These are phyloP conservation scores for Didymella pomorum DNA, from an alignment of 2,329 filamentous ascomycete genomes.

Conservation along the genomic window DNA sequence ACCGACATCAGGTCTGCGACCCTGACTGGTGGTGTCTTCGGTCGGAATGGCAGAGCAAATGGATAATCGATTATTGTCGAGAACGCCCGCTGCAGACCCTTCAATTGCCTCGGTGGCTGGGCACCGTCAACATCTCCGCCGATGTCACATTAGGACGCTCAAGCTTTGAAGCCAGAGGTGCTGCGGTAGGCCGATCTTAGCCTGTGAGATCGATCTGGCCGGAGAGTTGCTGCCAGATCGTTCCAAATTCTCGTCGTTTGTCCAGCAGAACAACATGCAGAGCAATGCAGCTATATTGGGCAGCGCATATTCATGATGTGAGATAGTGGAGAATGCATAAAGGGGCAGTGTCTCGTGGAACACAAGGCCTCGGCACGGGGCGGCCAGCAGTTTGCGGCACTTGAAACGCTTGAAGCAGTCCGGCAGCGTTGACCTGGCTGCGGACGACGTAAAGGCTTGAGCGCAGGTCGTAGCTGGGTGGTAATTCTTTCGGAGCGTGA, in stretches of 20 bases:
- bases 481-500: conserved; percentile 14
- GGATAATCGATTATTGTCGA: background rate
- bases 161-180: conserved; percentile 12
- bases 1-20: conserved; percentile 17
- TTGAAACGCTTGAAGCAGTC: conserved; percentile 30
- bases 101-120: conserved; percentile 14
- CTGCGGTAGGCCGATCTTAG: conserved; percentile 20
- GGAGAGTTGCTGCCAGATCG: conserved; percentile 11
- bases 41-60: conserved; percentile 6
- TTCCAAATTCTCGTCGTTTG: background rate
- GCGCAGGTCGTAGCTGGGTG: conserved; percentile 21
- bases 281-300: conserved; percentile 9
- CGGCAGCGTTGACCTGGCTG: conserved; percentile 18
- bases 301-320: background rate
- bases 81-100: background rate
- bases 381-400: conserved; percentile 27
- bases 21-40: conserved; percentile 1
- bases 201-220: conserved; percentile 17
- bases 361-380: conserved; percentile 30
- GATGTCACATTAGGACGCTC: conserved; percentile 15
- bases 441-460: conserved; percentile 3
- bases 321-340: conserved; percentile 32
- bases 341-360: conserved; percentile 29
- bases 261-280: conserved; percentile 3
- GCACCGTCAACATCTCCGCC: conserved; percentile 15